These are phyloP conservation scores for Syzygium oleosum DNA, from an alignment of 345 rosid genomes.

Conservation along the genomic window DNA sequence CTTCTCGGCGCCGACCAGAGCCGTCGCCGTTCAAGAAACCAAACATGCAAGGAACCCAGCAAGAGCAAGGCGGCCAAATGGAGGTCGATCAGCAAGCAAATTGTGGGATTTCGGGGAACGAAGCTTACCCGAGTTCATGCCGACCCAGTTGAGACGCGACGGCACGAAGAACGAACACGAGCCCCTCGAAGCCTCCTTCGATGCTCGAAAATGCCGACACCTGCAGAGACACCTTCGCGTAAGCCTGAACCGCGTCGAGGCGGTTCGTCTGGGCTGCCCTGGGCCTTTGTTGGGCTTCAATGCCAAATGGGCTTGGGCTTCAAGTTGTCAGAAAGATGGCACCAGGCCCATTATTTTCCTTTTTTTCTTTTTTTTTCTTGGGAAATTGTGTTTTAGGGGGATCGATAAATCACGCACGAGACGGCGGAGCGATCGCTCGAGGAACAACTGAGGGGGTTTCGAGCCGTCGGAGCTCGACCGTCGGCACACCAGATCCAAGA, in stretches of 20 bases:
- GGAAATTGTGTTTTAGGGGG: too few relatives aligned
- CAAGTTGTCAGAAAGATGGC: background rate
- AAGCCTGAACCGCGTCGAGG: background rate
- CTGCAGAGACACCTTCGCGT: background rate
- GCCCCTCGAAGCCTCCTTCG: background rate
- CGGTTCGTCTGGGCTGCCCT: background rate
- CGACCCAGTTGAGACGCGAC: background rate
- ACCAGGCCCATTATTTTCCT: background rate
- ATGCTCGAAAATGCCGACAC: background rate
- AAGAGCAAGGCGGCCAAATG: background rate
- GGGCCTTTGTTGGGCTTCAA: background rate
- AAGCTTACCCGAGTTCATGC: background rate
- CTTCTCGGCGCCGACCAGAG: background rate
- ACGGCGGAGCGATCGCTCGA: rapidly evolving
- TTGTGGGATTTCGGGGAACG: background rate
- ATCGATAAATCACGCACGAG: background rate
- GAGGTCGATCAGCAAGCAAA: background rate
- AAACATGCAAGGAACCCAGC: background rate
- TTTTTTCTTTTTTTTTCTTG: background rate
- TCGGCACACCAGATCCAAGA: background rate
- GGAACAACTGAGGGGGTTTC: background rate
- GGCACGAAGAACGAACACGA: background rate
- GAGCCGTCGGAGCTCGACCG: background rate
- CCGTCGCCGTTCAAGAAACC: background rate
- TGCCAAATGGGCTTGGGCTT: background rate